phyloP scores from a whole-genome alignment of 139 green algal genomes.

The Pleodorina starrii region DNA sequence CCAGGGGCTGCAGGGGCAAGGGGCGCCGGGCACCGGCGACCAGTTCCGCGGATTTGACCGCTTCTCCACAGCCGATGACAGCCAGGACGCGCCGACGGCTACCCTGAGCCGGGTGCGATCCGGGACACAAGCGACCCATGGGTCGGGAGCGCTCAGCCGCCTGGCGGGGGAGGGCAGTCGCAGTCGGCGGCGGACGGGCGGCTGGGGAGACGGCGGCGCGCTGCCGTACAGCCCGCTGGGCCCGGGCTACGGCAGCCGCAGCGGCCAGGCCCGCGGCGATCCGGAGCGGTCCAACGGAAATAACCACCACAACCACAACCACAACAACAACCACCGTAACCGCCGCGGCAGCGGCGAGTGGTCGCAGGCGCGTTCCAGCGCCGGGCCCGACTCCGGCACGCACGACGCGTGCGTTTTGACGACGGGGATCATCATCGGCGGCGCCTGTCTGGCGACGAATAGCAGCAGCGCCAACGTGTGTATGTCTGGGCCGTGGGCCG shows the following conservation, averaged over 20 bases:
- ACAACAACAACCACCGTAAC: too few relatives aligned
- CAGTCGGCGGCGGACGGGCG: not conserved
- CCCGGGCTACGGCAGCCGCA: not conserved
- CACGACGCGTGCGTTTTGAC: not conserved
- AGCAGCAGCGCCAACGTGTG: not conserved
- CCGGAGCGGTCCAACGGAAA: too few relatives aligned
- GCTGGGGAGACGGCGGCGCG: not conserved
- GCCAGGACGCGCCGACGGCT: not conserved
- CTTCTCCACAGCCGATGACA: too few relatives aligned
- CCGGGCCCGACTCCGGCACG: not conserved
- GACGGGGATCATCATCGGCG: constrained; percentile 11
- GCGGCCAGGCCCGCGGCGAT: not conserved
- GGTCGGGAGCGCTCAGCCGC: not conserved
- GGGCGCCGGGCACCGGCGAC: too few relatives aligned
- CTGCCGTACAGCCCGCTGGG: not conserved
- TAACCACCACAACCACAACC: too few relatives aligned
- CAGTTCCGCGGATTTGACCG: constrained; percentile 27
- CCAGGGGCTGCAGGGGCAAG: not conserved
- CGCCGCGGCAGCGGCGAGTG: too few relatives aligned
- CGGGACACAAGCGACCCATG: not conserved
- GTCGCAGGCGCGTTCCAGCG: not conserved
- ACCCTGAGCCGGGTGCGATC: not conserved
- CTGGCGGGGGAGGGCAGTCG: not conserved
- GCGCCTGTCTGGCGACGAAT: not conserved
- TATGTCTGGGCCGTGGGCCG: not conserved